phyloP scores from a whole-genome alignment of 805 yeast genomes.

The Kregervanrija fluxuum region DNA sequence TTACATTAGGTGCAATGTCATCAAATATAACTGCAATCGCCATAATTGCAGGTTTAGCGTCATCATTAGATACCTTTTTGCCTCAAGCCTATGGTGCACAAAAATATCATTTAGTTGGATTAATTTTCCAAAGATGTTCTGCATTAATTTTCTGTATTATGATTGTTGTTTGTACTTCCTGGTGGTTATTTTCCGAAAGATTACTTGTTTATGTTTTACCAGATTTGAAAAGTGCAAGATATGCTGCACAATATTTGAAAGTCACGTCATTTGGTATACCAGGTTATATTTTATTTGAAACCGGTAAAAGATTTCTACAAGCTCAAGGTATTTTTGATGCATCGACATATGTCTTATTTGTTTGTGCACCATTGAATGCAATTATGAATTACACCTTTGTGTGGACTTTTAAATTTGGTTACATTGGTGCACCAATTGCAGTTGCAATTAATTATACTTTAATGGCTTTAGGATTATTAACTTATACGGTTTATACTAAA shows the following conservation, averaged over 20 bases:
- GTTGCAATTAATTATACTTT: conserved; percentile 65
- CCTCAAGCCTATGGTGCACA: conserved; percentile 73
- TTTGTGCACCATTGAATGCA: conserved; percentile 74
- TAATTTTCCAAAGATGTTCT: conserved; percentile 62
- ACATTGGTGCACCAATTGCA: conserved; percentile 70
- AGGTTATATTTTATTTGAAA: conserved; percentile 59
- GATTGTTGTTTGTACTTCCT: conserved; percentile 49
- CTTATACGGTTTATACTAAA: conserved; percentile 42
- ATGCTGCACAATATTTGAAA: conserved; percentile 54
- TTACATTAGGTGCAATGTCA: conserved; percentile 69
- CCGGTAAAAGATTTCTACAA: conserved; percentile 66
- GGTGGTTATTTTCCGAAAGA: conserved; percentile 51
- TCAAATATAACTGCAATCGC: conserved; percentile 73
- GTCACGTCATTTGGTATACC: conserved; percentile 61
- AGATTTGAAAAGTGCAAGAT: conserved; percentile 35
- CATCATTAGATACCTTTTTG: conserved; percentile 70
- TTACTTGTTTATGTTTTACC: conserved; percentile 38
- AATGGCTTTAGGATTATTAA: conserved; percentile 52
- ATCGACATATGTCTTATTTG: conserved; percentile 58
- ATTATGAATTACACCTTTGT: conserved; percentile 59
- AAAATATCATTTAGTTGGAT: conserved; percentile 58
- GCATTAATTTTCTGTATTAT: conserved; percentile 43
- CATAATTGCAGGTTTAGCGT: conserved; percentile 70
- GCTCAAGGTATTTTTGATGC: conserved; percentile 78
- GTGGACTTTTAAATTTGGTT: conserved; percentile 64